Base-by-base conservation (phyloP, 2,329 filamentous ascomycete genomes). In the Fusarium hainanense region DNA sequence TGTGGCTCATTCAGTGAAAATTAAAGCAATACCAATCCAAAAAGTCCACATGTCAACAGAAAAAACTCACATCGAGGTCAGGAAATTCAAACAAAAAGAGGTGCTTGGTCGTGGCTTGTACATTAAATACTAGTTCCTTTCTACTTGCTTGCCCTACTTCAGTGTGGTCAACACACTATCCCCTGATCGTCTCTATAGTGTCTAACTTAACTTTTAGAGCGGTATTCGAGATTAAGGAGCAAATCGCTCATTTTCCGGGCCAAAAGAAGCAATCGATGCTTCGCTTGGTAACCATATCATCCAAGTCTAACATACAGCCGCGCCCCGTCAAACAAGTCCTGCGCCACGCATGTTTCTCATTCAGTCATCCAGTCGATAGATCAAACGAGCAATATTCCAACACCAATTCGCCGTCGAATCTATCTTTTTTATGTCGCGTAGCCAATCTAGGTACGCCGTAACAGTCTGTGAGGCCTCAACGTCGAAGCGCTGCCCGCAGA, bases 361-460 rank as follows among this genome's bases (percentile, higher is more conserved):
- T 46, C 40, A 75, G 55, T 75, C 74, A 6, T 75, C 80, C 44
- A 83, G 64, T 21, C 76, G 76, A 63, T 85, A 88, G 32, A 88
- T 69, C 11, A 79, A 78, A 75, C 82, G 81, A 51, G 85, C 73
- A 23, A 88, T 78, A 34, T 79, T 79, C 86, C 86, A 89, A 64
- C 84, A 85, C 86, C 87, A 89, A 30, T 80, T 77, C 6, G 87
- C 86, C 18, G 86, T 84, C 1, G 80, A 79, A 72, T 90, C 88
- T 27, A 84, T 80, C 54, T 80, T 82, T 71, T 83, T 85, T 68
- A 90, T 79, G 71, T 90, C 88, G 49, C 82, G 77, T 52, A 90
- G 79, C 88, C 88, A 90, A 61, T 88, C 85, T 50, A 89, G 76
- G 76, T 88, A 88, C 50, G 87, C 72, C 6, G 78, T 76, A 2